Base-by-base conservation (phyloP, 1,284 basidiomycete genomes). In the Malassezia brasiliensis region DNA sequence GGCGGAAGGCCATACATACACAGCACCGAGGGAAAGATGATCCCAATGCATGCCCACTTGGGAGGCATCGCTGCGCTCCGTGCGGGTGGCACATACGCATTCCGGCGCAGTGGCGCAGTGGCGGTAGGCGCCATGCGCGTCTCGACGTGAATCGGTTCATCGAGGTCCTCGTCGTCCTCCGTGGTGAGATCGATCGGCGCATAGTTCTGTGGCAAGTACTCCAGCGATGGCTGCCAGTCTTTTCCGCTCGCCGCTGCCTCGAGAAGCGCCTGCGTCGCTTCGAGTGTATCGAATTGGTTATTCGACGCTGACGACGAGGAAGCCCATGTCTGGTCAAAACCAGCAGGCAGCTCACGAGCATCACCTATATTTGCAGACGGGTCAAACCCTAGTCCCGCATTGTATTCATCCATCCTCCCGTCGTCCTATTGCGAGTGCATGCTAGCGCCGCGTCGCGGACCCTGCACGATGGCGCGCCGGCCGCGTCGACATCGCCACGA, bases 31-130 rank as follows among this genome's bases (percentile, higher is more conserved):
- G 65, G 64, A 19, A 57, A 47, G 31, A 74, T 56, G 37, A 69
- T 39, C 12, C 72, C 72, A 0, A 70, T 56, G 47, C 72, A 74
- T 20, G 73, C 66, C 50, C 50, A 67, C 52, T 8, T 59, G 61
- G 36, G 37, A 28, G 25, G 48, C 20, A 32, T 9, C 9, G 37
- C 14, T 14, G 35, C 20, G 53, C 42, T 59, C 52, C 46, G 66
- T 50, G 22, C 62, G 63, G 14, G 50, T 46, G 5, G 45, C 38
- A 25, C 50, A 28, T 9, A 60, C 41, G 4, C 51, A 36, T 36
- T 62, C 61, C 48, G 56, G 52, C 11, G 58, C 53, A 12, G 34
- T 25, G 32, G 37, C 22, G 35, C 15, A 7, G 47, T 35, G 5
- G 46, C 17, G 19, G 34, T 11, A 5, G 31, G 47, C 34, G 36